Evolutionary conservation across 257 asterid species (phyloP), one percentile per base, ranked within the genome.

Genomic region (Penstemon davidsonii): DNA sequence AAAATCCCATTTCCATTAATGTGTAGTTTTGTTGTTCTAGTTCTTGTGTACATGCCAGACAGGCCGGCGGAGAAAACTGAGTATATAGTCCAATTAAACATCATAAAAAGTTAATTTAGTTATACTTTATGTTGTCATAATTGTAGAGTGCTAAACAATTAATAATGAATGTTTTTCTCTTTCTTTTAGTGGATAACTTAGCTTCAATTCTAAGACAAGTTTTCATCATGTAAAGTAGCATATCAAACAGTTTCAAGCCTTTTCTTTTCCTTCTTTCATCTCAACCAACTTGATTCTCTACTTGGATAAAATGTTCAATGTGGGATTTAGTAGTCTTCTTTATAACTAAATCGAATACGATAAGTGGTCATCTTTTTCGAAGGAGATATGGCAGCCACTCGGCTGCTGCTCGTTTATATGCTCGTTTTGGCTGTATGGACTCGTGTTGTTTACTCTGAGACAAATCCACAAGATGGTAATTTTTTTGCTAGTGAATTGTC

Each of bases 401-500:
- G 46, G 33, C 70, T 57, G 72, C 64, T 62, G 68, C 57, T 73
- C 62, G n/a, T n/a, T n/a, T n/a, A n/a, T n/a, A n/a, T n/a, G n/a
- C n/a, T n/a, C n/a, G 15, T 71, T 45, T 68, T 64, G 46, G 67
- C 60, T 59, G 5, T 42, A 4, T 69, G 64, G 60, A 42, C 68
- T 45, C 63, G 38, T 45, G 64, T 12, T 10, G n/a, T 33, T 50
- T 51, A 63, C 74, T 74, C 83, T 37, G 47, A 38, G 62, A 82
- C 87, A 3, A 78, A 79, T 38, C 83, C 87, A 13, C 87, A 82
- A 37, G 87, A 82, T 67, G 87, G 87, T 82, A 82, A 75, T 40
- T 15, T 1, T 58, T 46, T 66, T 42, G 6, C 46, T 7, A 67
- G n/a, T 0, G 15, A 25, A 25, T 25, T 25, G 2, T 25, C 2